phyloP scores from a whole-genome alignment of 2,329 filamentous ascomycete species.

The Ascochyta viciae-villosae region DNA sequence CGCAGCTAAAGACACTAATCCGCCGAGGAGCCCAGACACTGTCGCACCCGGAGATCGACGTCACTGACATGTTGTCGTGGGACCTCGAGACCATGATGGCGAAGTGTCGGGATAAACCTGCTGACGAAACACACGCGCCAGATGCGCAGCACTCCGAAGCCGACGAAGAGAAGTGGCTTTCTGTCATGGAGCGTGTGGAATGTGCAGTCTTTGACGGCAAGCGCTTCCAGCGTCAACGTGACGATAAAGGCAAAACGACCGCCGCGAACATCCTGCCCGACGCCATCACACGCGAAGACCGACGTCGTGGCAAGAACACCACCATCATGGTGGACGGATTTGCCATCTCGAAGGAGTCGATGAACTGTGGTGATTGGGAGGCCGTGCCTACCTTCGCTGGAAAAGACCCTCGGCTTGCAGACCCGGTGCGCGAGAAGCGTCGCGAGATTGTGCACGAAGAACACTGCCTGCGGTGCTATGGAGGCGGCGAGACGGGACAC shows the following conservation, averaged over 20 bases:
- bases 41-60: constrained; percentile 60
- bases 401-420: constrained; percentile 61
- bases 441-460: constrained; percentile 56
- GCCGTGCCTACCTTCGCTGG: constrained; percentile 64
- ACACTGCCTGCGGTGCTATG: constrained; percentile 60
- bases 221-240: constrained; percentile 53
- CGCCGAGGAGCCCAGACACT: constrained; percentile 63
- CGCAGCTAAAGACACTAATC: constrained; percentile 62
- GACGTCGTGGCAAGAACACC: constrained; percentile 63
- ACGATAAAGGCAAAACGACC: constrained; percentile 31
- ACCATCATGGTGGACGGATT: constrained; percentile 65
- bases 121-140: constrained; percentile 48
- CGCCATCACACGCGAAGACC: constrained; percentile 54
- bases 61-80: constrained; percentile 65
- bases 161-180: constrained; percentile 64
- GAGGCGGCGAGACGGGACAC: constrained; percentile 53
- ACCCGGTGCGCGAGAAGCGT: constrained; percentile 58
- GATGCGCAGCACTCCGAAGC: constrained; percentile 49
- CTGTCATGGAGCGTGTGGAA: constrained; percentile 64
- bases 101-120: constrained; percentile 61
- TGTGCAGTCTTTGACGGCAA: constrained; percentile 65
- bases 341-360: constrained; percentile 63
- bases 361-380: constrained; percentile 62
- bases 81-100: constrained; percentile 61
- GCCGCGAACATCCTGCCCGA: constrained; percentile 48